Base-by-base conservation (phyloP, 106 monocot species). In the Acorus gramineus region DNA sequence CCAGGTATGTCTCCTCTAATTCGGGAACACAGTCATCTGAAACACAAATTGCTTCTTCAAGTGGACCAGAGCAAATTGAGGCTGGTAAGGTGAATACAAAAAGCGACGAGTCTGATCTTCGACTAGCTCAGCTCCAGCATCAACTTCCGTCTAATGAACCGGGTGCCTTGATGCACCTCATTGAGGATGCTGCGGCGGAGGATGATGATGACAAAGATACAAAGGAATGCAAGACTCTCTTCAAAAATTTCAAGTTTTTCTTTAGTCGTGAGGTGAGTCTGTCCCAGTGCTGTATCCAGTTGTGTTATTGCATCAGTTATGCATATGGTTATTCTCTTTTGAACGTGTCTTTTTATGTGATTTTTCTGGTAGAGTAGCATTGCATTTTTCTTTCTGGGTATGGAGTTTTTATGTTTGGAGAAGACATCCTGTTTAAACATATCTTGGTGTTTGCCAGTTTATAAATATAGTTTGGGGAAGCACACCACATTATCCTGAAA, bases 131-230 rank as follows among this genome's bases (percentile, higher is more conserved):
- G 61, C 90, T 91, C 61, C 90, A 86, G 56, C 78, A 71, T 72
- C 88, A 89, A 50, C 72, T 91, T 64, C 87, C 87, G 11, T 9
- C 80, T 66, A 91, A 81, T 78, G 85, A 88, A 78, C 86, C 90
- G 8, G 91, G 96, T 3, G 54, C 96, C 59, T 68, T 98, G 56
- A 98, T 91, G 96, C 83, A 89, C 72, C 81, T 99, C 11, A 60
- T 92, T 53, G 84, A 80, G 73, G 85, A 99, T 74, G 70, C 82
- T 55, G 67, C 68, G 67, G 56, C 4, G 10, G 71, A 52, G 46
- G 81, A 79, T 68, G 87, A 83, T 13, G 98, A 86, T 4, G 92
- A 99, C 10, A 60, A 78, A 2, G 98, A 92, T 66, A 89, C 88
- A 47, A 92, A 76, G 52, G 81, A 80, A 52, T 92, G 92, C 86